Conservation (phyloP, 768 basidiomycete species). For the Bullera alba region DNA sequence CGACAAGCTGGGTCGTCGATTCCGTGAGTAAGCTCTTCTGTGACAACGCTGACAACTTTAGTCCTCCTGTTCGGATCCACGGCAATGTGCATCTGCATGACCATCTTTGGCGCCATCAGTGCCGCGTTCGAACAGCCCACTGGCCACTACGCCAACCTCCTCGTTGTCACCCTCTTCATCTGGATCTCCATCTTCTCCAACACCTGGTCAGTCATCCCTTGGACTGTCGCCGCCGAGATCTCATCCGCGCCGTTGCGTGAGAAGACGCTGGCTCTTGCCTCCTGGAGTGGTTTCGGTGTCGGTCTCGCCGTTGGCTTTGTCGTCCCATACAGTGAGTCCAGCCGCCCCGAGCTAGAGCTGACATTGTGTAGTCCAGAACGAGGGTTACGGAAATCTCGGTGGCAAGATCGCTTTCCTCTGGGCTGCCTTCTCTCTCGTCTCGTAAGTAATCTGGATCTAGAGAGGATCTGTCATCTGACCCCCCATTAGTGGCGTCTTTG, state of each 20-base stretch:
- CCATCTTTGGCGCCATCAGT: slow-evolving; percentile 4
- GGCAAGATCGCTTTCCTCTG: too few species aligned
- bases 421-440: too few species aligned
- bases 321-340: slow-evolving; percentile 25
- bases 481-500: slow-evolving; percentile 9
- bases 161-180: slow-evolving; percentile 9
- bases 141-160: not conserved
- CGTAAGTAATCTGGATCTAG: too few species aligned
- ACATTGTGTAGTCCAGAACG: too few species aligned
- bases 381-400: too few species aligned
- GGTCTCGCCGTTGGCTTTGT: slow-evolving; percentile 22
- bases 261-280: slow-evolving; percentile 20
- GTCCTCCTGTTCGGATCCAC: not conserved
- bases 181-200: slow-evolving; percentile 10
- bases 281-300: slow-evolving; percentile 14
- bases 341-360: too few species aligned
- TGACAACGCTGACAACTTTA: too few species aligned
- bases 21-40: too few species aligned
- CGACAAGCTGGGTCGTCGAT: slow-evolving; percentile 7
- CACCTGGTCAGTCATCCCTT: slow-evolving; percentile 21
- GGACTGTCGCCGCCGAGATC: slow-evolving; percentile 23
- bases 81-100: slow-evolving; percentile 1
- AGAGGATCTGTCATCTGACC: too few species aligned
- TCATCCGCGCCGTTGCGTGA: slow-evolving; percentile 16
- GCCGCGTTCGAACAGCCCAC: slow-evolving; percentile 3